Conservation (phyloP, 139 green algal genomes). For the Chlamydomonas sphaeroides region DNA sequence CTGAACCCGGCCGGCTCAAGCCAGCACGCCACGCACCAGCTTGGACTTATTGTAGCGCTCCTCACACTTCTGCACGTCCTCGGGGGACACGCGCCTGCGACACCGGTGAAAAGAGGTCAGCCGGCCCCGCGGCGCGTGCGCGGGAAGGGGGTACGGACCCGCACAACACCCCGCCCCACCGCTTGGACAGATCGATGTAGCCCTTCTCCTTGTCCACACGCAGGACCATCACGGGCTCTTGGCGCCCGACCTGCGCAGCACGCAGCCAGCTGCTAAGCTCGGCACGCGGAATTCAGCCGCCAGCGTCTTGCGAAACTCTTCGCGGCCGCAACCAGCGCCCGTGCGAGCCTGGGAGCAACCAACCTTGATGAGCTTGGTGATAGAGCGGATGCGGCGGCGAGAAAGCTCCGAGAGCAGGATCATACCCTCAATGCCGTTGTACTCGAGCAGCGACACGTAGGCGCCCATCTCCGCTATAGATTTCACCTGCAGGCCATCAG, state of each 20-base stretch:
- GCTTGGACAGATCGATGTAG: conserved; percentile 99
- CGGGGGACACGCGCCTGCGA: conserved; percentile 85
- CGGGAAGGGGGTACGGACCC: too few relatives aligned
- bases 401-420: conserved; percentile 99
- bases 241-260: conserved; percentile 82
- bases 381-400: conserved; percentile 95
- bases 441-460: conserved; percentile 97
- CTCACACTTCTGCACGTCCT: conserved; percentile 93
- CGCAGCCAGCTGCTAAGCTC: neutral
- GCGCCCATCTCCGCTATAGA: conserved; percentile 98
- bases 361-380: conserved; percentile 99
- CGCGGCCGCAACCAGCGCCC: too few relatives aligned
- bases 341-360: too few relatives aligned
- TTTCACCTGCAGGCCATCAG: conserved; percentile 77
- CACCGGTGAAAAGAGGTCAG: neutral
- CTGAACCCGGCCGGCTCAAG: too few relatives aligned
- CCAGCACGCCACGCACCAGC: conserved; percentile 77
- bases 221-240: conserved; percentile 99
- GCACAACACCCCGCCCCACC: conserved; percentile 49
- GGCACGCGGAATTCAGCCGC: neutral
- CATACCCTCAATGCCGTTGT: conserved; percentile 96
- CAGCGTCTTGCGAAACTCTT: too few relatives aligned
- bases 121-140: too few relatives aligned
- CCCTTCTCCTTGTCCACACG: conserved; percentile 99
- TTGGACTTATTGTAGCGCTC: conserved; percentile 97